phyloP scores from a whole-genome alignment of 2,329 filamentous ascomycete species.

The Aspergillus unguis region DNA sequence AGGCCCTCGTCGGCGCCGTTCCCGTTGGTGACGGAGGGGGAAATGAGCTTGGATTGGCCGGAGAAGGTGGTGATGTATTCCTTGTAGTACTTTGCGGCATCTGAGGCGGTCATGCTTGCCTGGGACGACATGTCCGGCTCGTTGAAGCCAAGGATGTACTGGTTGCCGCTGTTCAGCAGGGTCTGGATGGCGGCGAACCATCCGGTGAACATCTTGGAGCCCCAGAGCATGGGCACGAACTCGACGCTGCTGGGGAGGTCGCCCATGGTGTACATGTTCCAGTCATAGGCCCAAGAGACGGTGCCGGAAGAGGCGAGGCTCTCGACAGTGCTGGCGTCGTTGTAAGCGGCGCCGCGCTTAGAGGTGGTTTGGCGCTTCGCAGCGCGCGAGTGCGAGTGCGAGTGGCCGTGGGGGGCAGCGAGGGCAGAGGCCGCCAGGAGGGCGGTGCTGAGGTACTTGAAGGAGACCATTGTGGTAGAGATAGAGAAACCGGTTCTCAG shows the following conservation, averaged over 20 bases:
- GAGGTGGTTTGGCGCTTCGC: slow-evolving; percentile 18
- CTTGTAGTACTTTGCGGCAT: slow-evolving; percentile 37
- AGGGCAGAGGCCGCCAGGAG: slow-evolving; percentile 35
- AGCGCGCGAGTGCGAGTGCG: slow-evolving; percentile 3
- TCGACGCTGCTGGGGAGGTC: slow-evolving; percentile 34
- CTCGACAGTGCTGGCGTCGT: slow-evolving; percentile 32
- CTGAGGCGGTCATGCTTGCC: slow-evolving; percentile 36
- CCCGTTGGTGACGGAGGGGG: slow-evolving; percentile 43
- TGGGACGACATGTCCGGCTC: slow-evolving; percentile 44
- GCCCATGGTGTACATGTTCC: slow-evolving; percentile 35
- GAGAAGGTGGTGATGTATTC: slow-evolving; percentile 38
- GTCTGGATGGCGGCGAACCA: slow-evolving; percentile 36
- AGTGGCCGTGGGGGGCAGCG: slow-evolving; percentile 27
- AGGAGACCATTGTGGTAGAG: slow-evolving; percentile 37
- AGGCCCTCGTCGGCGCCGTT: slow-evolving; percentile 33
- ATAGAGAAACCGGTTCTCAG: slow-evolving; percentile 22
- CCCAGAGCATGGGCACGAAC: slow-evolving; percentile 48
- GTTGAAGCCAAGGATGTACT: slow-evolving; percentile 46
- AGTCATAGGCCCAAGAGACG: slow-evolving; percentile 47
- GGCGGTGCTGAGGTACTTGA: slow-evolving; percentile 33
- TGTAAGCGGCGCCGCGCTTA: slow-evolving; percentile 41
- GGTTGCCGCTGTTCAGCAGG: slow-evolving; percentile 33
- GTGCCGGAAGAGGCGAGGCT: slow-evolving; percentile 28
- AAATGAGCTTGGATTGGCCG: slow-evolving; percentile 39
- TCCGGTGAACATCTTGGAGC: slow-evolving; percentile 32